These are phyloP conservation scores for Xanthoceras sorbifolium DNA, from an alignment of 345 rosid species.

Conservation along the genomic window DNA sequence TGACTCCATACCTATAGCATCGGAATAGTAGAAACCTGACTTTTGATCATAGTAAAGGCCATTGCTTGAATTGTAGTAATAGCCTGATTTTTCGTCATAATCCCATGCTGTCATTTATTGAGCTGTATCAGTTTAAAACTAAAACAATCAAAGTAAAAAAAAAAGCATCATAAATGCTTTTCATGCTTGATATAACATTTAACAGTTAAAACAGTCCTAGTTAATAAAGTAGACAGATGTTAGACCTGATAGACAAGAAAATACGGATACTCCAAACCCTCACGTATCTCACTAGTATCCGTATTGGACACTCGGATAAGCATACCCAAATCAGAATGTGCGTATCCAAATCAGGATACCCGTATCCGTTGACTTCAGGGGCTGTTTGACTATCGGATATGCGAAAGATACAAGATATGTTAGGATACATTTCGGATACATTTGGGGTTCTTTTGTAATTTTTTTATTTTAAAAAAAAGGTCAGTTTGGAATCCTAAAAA, in stretches of 20 bases:
- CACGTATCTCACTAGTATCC: no score
- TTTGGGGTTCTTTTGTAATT: no score
- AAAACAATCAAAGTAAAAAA: conserved; percentile 27
- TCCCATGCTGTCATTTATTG: conserved; percentile 71
- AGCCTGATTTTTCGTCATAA: conserved; percentile 64
- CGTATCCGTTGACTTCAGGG: no score
- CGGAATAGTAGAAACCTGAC: conserved; percentile 87
- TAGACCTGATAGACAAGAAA: conserved; percentile 35
- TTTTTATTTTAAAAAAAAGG: no score
- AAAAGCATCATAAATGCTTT: not conserved
- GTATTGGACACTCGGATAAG: no score
- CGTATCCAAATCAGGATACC: no score
- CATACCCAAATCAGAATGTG: no score
- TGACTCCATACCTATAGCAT: conserved; percentile 59
- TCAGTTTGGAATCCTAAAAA: no score
- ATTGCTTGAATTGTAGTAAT: conserved; percentile 57
- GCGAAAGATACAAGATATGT: no score
- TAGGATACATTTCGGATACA: no score
- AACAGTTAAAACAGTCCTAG: not conserved
- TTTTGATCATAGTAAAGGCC: conserved; percentile 77
- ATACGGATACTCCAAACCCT: no score
- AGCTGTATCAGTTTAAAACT: conserved; percentile 39
- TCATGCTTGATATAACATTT: conserved; percentile 3
- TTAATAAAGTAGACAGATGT: conserved; percentile 17
- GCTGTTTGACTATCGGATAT: no score